Conservation (phyloP, 2,329 filamentous ascomycete species). For the Emergomyces africanus region DNA sequence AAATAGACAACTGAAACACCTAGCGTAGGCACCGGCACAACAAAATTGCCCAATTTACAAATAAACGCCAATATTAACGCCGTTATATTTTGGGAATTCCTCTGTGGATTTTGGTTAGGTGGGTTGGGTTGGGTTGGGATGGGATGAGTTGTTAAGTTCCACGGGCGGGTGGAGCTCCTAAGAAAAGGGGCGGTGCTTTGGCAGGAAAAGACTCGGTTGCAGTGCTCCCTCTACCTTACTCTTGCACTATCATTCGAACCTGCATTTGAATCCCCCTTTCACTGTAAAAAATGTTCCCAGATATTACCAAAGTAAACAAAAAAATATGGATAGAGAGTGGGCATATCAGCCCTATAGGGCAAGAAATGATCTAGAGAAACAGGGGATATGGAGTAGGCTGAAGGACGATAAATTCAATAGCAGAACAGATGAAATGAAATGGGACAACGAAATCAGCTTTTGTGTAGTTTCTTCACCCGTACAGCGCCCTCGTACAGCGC, state of each 20-base stretch:
- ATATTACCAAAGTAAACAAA: neutral
- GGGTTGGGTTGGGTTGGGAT: no score
- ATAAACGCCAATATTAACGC: no score
- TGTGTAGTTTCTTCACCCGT: conserved; percentile 75
- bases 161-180: no score
- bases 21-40: no score
- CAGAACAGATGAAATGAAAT: neutral
- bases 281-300: neutral
- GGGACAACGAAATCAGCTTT: conserved; percentile 29
- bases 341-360: neutral
- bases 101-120: no score
- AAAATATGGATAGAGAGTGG: neutral
- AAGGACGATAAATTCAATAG: neutral
- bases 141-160: no score
- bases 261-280: neutral
- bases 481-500: conserved; percentile 79
- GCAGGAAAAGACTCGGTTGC: no score
- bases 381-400: neutral
- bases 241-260: neutral
- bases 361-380: neutral
- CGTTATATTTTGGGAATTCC: no score
- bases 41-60: no score
- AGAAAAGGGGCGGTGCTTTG: no score
- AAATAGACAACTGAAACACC: neutral
- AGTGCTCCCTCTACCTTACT: no score